phyloP scores from a whole-genome alignment of 108 stramenopile genomes.

The Cyclostephanos tholiformis region DNA sequence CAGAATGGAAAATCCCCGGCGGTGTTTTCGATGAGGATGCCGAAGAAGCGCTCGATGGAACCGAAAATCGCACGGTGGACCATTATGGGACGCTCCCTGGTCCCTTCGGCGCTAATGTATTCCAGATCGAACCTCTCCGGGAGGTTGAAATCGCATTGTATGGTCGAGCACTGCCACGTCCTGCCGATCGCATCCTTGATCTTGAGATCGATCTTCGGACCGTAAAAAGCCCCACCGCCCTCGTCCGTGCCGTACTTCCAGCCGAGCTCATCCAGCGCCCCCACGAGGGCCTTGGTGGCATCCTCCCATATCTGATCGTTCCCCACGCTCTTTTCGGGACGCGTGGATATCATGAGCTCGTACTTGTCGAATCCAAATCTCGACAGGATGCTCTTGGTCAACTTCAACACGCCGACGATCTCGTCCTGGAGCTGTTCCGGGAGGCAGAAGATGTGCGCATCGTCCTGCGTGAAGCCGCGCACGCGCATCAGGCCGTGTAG shows the following conservation, averaged over 20 bases:
- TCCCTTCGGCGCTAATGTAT: constrained; percentile 82
- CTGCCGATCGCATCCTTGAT: constrained; percentile 98
- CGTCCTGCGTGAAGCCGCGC: constrained; percentile 98
- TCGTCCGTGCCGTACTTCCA: constrained; percentile 95
- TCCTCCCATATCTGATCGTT: constrained; percentile 94
- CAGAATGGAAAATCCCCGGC: constrained; percentile 96
- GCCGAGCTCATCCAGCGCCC: constrained; percentile 88
- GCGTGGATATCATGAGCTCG: constrained; percentile 95
- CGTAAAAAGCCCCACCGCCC: constrained; percentile 98
- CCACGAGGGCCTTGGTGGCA: constrained; percentile 83
- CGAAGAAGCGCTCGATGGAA: constrained; percentile 98
- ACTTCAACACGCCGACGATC: constrained; percentile 89
- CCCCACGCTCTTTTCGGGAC: constrained; percentile 95
- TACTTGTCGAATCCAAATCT: constrained; percentile 96
- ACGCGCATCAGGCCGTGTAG: constrained; percentile 96
- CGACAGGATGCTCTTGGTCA: constrained; percentile 87
- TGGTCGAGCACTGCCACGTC: constrained; percentile 98
- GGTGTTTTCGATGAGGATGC: constrained; percentile 94
- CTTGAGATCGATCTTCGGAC: constrained; percentile 98
- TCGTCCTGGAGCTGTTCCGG: constrained; percentile 96
- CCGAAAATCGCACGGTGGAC: constrained; percentile 98
- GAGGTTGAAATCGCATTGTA: constrained; percentile 98
- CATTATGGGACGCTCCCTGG: constrained; percentile 87
- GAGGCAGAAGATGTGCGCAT: constrained; percentile 98
- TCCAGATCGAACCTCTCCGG: constrained; percentile 97